Conservation (phyloP, 805 yeast species). For the Metschnikowia peoriensis region DNA sequence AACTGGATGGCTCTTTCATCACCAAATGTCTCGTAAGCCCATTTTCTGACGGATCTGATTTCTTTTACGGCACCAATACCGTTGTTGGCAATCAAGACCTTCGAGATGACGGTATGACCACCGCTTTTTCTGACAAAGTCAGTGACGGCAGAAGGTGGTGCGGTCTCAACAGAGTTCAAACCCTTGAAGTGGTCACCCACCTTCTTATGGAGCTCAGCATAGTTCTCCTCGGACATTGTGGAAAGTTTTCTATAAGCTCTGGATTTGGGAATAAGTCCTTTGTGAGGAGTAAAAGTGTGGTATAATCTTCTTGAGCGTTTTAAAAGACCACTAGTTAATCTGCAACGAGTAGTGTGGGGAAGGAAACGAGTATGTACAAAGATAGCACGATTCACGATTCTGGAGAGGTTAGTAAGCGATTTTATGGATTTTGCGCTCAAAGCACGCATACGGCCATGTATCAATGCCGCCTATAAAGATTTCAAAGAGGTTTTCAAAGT, state of each 20-base stretch:
- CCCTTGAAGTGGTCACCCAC: conserved; percentile 81
- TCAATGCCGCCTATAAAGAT: not conserved
- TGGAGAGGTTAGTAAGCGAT: conserved; percentile 7
- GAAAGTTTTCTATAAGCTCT: conserved; percentile 4
- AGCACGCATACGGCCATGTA: conserved; percentile 9
- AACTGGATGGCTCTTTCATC: conserved; percentile 91
- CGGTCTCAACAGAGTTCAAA: conserved; percentile 68
- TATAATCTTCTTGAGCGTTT: not conserved
- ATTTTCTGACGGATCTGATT: conserved; percentile 93
- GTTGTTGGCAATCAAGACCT: conserved; percentile 91
- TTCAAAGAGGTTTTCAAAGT: not conserved
- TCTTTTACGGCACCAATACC: conserved; percentile 99
- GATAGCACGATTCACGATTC: conserved; percentile 11
- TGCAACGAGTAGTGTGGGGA: conserved; percentile 7
- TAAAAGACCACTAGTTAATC: conserved; percentile 1
- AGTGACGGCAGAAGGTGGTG: conserved; percentile 75
- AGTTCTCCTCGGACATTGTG: conserved; percentile 19
- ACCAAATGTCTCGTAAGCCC: conserved; percentile 99
- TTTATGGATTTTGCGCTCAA: conserved; percentile 3
- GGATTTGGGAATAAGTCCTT: not conserved
- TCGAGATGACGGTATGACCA: conserved; percentile 93
- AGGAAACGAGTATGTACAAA: conserved; percentile 6
- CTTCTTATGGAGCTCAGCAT: conserved; percentile 20
- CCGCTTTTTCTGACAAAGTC: conserved; percentile 82
- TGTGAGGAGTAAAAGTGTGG: conserved; percentile 1